These are phyloP conservation scores for Suhomyces choctaworum DNA, from an alignment of 1,139 yeast genomes.

Conservation along the genomic window DNA sequence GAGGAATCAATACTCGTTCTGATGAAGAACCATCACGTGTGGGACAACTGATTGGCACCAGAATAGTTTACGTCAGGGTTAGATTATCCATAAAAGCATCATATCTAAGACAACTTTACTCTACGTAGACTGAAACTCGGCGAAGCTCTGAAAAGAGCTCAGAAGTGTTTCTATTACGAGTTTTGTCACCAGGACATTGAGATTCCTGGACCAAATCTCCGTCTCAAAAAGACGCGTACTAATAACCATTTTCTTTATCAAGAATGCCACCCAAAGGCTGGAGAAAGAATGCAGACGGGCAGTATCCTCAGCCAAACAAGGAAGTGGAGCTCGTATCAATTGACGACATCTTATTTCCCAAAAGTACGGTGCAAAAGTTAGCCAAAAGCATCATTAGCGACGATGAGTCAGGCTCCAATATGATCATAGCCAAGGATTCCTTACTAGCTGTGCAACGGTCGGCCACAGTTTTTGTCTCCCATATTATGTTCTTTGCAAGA, in stretches of 20 bases:
- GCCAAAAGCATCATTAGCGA: slow-evolving; percentile 46
- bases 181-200: not conserved
- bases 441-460: slow-evolving; percentile 66
- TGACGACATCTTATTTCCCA: slow-evolving; percentile 69
- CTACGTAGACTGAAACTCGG: no score
- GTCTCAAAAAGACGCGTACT: slow-evolving; percentile 1
- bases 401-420: slow-evolving; percentile 26
- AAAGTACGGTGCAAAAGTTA: slow-evolving; percentile 57
- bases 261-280: slow-evolving; percentile 80
- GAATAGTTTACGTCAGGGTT: no score
- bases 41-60: no score
- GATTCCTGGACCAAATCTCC: not conserved
- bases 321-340: slow-evolving; percentile 62
- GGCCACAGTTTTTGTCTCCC: slow-evolving; percentile 73
- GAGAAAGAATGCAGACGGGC: slow-evolving; percentile 74
- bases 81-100: no score
- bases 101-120: no score
- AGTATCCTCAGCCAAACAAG: slow-evolving; percentile 53
- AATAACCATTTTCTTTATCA: not conserved
- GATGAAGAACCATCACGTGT: no score
- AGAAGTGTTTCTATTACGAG: no score
- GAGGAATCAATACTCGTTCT: no score
- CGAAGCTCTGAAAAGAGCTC: no score
- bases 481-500: slow-evolving; percentile 63
- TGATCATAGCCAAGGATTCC: slow-evolving; percentile 63